Percentiles rank a stretch among this genome's conserved stretches.
These are phyloP conservation scores for Paramyrothecium sp. DNA, from an alignment of 2,329 filamentous ascomycete species.

Conservation along the genomic window DNA sequence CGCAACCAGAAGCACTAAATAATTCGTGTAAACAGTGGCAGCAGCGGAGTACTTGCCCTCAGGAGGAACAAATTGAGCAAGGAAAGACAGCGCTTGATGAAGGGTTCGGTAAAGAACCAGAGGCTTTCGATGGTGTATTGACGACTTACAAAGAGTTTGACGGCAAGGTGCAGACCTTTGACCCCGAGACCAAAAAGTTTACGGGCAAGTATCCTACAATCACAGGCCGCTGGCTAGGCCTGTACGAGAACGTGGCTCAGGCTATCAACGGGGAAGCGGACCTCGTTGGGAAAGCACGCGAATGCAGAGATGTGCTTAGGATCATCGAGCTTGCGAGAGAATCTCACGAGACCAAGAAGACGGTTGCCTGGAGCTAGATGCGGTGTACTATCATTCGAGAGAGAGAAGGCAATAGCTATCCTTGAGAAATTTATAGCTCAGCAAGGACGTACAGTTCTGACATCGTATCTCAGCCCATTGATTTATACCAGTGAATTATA, in stretches of 20 bases:
- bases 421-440: too few species aligned
- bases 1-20: neutral
- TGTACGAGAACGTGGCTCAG: constrained; percentile 36
- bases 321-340: constrained; percentile 36
- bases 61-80: constrained; percentile 16
- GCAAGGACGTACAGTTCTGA: too few species aligned
- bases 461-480: too few species aligned
- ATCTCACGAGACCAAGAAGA: constrained; percentile 28
- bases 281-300: constrained; percentile 34
- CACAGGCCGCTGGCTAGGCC: constrained; percentile 34
- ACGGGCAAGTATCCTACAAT: constrained; percentile 35
- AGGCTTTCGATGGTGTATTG: constrained; percentile 22
- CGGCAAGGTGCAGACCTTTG: constrained; percentile 22
- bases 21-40: constrained; percentile 50
- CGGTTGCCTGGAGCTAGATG: constrained; percentile 23
- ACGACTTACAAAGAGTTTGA: constrained; percentile 36
- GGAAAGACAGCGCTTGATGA: constrained; percentile 12
- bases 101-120: constrained; percentile 13
- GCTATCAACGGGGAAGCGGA: constrained; percentile 36
- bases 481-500: too few species aligned
- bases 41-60: constrained; percentile 29
- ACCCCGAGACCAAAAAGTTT: constrained; percentile 28
- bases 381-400: too few species aligned
- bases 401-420: too few species aligned
- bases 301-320: constrained; percentile 36